Conservation (phyloP, 164 flowering plant species). For the Aristolochia fimbriata region DNA sequence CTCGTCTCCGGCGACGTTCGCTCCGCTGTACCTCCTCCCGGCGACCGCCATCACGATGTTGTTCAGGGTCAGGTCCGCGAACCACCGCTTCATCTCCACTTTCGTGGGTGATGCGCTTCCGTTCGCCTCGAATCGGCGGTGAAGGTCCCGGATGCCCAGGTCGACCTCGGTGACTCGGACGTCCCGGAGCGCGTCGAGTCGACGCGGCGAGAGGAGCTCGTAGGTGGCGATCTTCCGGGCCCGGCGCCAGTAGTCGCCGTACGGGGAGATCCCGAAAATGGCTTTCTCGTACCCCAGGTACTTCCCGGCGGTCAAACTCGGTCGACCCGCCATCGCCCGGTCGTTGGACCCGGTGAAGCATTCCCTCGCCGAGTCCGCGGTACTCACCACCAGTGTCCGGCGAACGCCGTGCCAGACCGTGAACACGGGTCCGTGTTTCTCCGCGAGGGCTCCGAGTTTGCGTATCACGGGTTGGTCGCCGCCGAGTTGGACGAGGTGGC, state of each 20-base stretch:
- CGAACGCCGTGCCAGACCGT: conserved; percentile 1
- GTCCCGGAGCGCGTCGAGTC: background rate
- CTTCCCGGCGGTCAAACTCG: background rate
- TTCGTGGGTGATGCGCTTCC: background rate
- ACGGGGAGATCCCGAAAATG: conserved; percentile 4
- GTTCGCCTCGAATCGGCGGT: background rate
- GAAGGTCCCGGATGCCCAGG: background rate
- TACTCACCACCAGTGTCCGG: conserved; percentile 5
- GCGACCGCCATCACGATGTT: background rate
- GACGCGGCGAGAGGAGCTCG: conserved; percentile 5
- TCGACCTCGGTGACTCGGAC: background rate
- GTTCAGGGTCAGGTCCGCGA: background rate
- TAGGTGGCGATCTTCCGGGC: background rate
- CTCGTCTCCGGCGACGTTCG: background rate
- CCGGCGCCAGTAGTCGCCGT: conserved; percentile 7
- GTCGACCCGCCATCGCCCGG: conserved; percentile 3
- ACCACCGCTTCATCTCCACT: conserved; percentile 3
- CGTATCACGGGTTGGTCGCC: background rate
- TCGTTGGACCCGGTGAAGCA: conserved; percentile 13
- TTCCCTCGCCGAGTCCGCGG: conserved; percentile 7
- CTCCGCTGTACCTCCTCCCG: background rate
- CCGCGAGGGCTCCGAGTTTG: conserved; percentile 4
- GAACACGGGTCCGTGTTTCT: conserved; percentile 5
- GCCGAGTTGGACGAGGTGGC: conserved; percentile 5
- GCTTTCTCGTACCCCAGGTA: conserved; percentile 8